Base-by-base conservation (phyloP, 2,329 filamentous ascomycete genomes). In the Cordyceps javanica region DNA sequence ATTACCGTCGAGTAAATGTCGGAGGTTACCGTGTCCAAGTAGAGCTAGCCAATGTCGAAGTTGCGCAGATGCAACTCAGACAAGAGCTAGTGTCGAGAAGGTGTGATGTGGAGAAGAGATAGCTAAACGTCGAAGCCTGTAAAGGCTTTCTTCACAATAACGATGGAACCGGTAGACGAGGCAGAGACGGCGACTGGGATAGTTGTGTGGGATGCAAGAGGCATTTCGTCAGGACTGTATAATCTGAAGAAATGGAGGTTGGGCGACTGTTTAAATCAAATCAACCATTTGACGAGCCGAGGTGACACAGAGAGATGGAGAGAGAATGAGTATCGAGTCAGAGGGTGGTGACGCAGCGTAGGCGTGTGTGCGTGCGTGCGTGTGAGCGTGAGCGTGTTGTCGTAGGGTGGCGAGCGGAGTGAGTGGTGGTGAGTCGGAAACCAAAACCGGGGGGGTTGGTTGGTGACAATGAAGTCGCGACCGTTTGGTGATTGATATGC, bases 161-260 rank as follows among this genome's bases (percentile, higher is more conserved):
- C 70, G 76, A 82, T 77, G 70, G 76, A 72, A 81, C 81, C 80
- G 81, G 81, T 77, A 69, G 79, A 82, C 81, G 74, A 77, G 74
- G 77, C 79, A 73, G 76, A 79, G 81, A 81, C 75, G 80, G 78
- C 82, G 82, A 86, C 83, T 85, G 82, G 79, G 75, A 73, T 75
- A 64, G 70, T 64, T 66, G 66, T 66, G 66, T 70, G 70, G 72
- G 71, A 75, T 77, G 73, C 77, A 82, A 83, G 69, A 80, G 75
- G 77, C 83, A 86, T 86, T 67, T 75, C 83, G 70, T 66, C 63
- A 71, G 69, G 69, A 67, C 70, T 72, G 67, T 64, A 57, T 64
- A 59, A 58, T 65, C 62, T 62, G 60, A 60, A 64, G 65, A 62
- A 65, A 55, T 45, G 61, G 13, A 62, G 62, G 59, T 62, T 64